Evolutionary conservation across 371 early-diverging fungal species (phyloP).

Genomic region (Umbelopsis sp.): DNA sequence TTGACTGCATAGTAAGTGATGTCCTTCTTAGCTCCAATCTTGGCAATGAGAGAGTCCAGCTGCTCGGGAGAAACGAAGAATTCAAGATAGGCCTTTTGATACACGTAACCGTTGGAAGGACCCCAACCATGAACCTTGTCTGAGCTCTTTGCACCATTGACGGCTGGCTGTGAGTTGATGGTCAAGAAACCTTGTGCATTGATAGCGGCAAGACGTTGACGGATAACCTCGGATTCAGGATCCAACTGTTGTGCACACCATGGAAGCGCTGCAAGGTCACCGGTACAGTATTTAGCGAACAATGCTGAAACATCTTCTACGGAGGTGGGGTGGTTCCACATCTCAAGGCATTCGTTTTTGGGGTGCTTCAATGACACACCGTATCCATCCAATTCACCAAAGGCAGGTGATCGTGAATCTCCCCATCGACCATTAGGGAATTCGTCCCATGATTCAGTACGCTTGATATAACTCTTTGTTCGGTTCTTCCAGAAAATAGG

Average conservation of each 20-base stretch:
- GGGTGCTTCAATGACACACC: conserved; percentile 81
- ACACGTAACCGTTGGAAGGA: conserved; percentile 94
- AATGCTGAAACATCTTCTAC: conserved; percentile 69
- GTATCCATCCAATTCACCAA: conserved; percentile 93
- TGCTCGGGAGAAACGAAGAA: conserved; percentile 85
- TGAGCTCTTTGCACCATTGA: conserved; percentile 85
- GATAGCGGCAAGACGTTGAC: conserved; percentile 68
- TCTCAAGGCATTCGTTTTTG: conserved; percentile 57
- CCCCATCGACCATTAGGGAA: conserved; percentile 99
- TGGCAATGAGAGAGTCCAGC: conserved; percentile 69
- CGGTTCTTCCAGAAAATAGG: conserved; percentile 98
- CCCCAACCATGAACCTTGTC: conserved; percentile 94
- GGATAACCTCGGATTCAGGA: conserved; percentile 81
- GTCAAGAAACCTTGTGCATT: conserved; percentile 88
- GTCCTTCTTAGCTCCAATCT: conserved; percentile 67
- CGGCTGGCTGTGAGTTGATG: conserved; percentile 96
- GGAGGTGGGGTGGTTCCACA: conserved; percentile 83
- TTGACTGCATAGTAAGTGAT: conserved; percentile 94
- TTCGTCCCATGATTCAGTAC: conserved; percentile 97
- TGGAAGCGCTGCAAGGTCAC: conserved; percentile 80
- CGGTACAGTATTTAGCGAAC: conserved; percentile 85
- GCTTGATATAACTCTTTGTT: conserved; percentile 86
- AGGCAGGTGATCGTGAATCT: conserved; percentile 91
- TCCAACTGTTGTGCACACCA: conserved; percentile 91
- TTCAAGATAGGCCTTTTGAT: conserved; percentile 97